Base-by-base conservation (phyloP, 495 filamentous ascomycete species). In the Rostrohypoxylon terebratum region DNA sequence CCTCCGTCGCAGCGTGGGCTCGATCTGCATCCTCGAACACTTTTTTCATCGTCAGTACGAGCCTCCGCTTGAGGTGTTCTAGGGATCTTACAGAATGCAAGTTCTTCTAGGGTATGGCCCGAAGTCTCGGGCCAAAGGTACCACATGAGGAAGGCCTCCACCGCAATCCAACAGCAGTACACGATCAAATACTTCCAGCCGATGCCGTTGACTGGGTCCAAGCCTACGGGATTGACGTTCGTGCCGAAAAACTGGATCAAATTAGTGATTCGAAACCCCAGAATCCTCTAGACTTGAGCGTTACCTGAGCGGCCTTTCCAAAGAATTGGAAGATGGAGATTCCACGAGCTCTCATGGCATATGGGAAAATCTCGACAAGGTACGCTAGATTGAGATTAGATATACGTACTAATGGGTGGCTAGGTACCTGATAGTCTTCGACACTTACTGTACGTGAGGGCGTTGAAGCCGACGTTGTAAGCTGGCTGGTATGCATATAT, bases 181-280 rank as follows among this genome's bases (percentile, higher is more conserved):
- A 89, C 85, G 40, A 90, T 80, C 34, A 90, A 83, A 79, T 87
- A 91, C 71, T 84, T 87, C 89, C 89, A 92, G 11, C 81, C 79
- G 53, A 90, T 88, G 20, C 78, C 82, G 28, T 79, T 58, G 13
- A 69, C 28, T 0, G 75, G 75, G 36, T 77, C 80, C 13, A 91
- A 77, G 25, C 87, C 89, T 44, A 92, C 84, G 0, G 89, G 89
- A 77, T 91, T 91, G 57, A 90, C 86, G 68, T 88, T 90, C 1
- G 84, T 89, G 54, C 88, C 88, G 74, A 89, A 87, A 78, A 89
- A 89, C 66, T 79, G 51, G 13, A 53, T 40, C 18, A 8, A 8
- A 42, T 74, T 44, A 73, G 65, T 10, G 25, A 34, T 14, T 6
- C 13, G 4, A 11, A 20, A 18, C 9, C 25, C 13, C 7, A 59